Evolutionary conservation across 1,139 yeast genomes (phyloP).

Genomic region (Pichia terricola): DNA sequence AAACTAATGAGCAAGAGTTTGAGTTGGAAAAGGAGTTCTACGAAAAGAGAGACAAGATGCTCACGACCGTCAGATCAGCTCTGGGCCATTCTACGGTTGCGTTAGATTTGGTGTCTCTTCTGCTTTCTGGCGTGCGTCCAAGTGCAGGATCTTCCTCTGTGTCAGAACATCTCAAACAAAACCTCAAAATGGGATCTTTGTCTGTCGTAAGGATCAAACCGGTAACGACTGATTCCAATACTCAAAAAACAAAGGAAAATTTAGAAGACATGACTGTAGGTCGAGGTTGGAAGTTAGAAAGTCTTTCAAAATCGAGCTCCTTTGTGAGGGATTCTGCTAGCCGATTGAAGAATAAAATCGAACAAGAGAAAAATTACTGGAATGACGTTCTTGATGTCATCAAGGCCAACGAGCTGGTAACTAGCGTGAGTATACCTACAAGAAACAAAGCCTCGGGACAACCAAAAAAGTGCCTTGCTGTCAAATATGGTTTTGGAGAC

Average conservation of each 20-base stretch:
- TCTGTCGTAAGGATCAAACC: conserved; percentile 48
- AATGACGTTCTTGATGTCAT: conserved; percentile 43
- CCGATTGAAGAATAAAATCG: conserved; percentile 44
- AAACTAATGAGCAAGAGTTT: neutral
- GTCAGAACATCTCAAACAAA: conserved; percentile 76
- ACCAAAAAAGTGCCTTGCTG: conserved; percentile 46
- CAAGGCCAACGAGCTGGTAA: conserved; percentile 59
- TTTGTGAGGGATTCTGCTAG: conserved; percentile 43
- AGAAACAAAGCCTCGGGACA: no score
- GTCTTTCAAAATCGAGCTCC: conserved; percentile 47
- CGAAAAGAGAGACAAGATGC: conserved; percentile 8
- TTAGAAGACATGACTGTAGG: conserved; percentile 31
- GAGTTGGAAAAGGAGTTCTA: conserved; percentile 1
- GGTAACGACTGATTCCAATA: conserved; percentile 6
- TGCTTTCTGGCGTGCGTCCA: conserved; percentile 76
- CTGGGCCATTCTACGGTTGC: conserved; percentile 84
- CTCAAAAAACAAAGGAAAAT: conserved; percentile 22
- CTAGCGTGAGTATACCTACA: conserved; percentile 42
- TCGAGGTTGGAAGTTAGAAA: conserved; percentile 79
- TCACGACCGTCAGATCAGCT: no score
- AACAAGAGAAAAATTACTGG: conserved; percentile 71
- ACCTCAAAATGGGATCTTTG: conserved; percentile 72
- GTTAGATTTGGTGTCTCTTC: conserved; percentile 74
- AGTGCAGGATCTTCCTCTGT: conserved; percentile 80
- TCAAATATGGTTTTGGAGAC: conserved; percentile 85